Evolutionary conservation across 2,329 filamentous ascomycete species (phyloP).

Genomic region (Alternaria angustiovoidea): DNA sequence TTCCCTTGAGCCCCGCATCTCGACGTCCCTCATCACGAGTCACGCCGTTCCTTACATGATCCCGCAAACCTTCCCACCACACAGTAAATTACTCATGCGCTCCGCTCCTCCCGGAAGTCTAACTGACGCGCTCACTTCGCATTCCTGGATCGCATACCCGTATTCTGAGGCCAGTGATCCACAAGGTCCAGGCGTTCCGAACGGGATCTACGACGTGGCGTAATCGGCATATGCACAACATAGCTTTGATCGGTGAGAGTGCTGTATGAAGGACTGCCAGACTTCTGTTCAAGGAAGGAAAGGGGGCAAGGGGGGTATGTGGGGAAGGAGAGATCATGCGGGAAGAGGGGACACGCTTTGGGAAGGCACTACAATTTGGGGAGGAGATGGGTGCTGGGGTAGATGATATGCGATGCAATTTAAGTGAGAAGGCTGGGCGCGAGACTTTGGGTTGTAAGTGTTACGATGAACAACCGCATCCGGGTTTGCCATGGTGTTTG

Average conservation of each 20-base stretch:
- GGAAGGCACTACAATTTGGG: background rate
- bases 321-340: background rate
- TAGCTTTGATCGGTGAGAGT: background rate
- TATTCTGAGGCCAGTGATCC: slow-evolving; percentile 2
- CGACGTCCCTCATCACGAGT: background rate
- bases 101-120: background rate
- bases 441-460: background rate
- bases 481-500: slow-evolving; percentile 34
- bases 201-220: slow-evolving; percentile 4
- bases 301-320: background rate
- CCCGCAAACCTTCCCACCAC: background rate
- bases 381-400: background rate
- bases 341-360: background rate
- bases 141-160: background rate
- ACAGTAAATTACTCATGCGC: background rate
- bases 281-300: background rate
- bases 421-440: background rate
- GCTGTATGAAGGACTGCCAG: background rate
- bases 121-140: background rate
- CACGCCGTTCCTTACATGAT: background rate
- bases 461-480: slow-evolving; percentile 46
- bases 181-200: background rate
- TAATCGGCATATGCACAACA: background rate
- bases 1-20: background rate
- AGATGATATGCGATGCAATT: background rate